Evolutionary conservation across 2,329 filamentous ascomycete species (phyloP).

Genomic region (Lanzia echinophila): DNA sequence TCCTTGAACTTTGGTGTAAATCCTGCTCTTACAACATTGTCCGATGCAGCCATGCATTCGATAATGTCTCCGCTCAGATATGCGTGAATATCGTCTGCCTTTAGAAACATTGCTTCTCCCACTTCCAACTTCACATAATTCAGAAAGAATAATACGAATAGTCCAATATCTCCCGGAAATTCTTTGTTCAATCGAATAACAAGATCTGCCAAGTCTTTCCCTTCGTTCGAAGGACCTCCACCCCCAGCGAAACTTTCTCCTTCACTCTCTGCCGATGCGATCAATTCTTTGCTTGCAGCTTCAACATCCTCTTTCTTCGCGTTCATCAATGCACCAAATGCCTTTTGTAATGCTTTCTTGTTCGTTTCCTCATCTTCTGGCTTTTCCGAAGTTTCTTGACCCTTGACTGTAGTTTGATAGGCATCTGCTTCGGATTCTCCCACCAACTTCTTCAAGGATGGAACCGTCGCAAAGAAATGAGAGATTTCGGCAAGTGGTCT

Average conservation of each 20-base stretch:
- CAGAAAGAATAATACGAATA: slow-evolving; percentile 95
- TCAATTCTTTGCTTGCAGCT: slow-evolving; percentile 59
- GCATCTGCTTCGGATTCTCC: slow-evolving; percentile 55
- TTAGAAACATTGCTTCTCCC: slow-evolving; percentile 92
- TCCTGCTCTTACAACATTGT: slow-evolving; percentile 95
- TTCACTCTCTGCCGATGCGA: slow-evolving; percentile 62
- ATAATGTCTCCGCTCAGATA: slow-evolving; percentile 93
- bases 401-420: slow-evolving; percentile 48
- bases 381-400: slow-evolving; percentile 40
- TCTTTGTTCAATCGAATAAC: slow-evolving; percentile 71
- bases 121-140: slow-evolving; percentile 86
- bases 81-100: slow-evolving; percentile 94
- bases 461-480: slow-evolving; percentile 62
- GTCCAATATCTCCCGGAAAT: slow-evolving; percentile 83
- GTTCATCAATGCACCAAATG: slow-evolving; percentile 77
- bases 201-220: slow-evolving; percentile 67
- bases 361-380: slow-evolving; percentile 47
- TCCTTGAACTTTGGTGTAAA: slow-evolving; percentile 99
- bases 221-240: slow-evolving; percentile 60
- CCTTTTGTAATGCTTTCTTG: slow-evolving; percentile 68
- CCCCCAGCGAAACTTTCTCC: slow-evolving; percentile 67
- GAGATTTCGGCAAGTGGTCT: slow-evolving; percentile 78
- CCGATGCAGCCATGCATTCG: slow-evolving; percentile 98
- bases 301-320: slow-evolving; percentile 61
- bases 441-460: slow-evolving; percentile 58